Evolutionary conservation across 2,329 filamentous ascomycete species (phyloP), one percentile per base, ranked within the genome.

Genomic region (Colletotrichum viniferum): DNA sequence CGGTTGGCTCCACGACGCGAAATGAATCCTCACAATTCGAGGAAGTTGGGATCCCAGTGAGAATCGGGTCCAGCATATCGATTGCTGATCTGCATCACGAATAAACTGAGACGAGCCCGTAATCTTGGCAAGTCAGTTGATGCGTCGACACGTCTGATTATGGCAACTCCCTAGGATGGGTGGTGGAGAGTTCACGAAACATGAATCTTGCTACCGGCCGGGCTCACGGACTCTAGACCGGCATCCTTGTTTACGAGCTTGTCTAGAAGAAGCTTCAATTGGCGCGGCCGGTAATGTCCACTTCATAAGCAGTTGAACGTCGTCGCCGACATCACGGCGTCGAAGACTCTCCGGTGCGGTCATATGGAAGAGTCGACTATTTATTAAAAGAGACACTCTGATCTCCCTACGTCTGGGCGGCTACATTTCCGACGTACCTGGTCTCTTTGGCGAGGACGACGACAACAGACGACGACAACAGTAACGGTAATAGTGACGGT

Each of bases 121-220:
- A 21, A 8, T 56, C n/a, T 9, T 24, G 21, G 52, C 21, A 24
- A 56, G 21, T 56, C 52, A 56, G 38, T 56, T 14, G 14, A 26
- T 4, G 21, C 52, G 5, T 0, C 7, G 21, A 14, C 7, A 5
- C 0, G 12, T 26, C 3, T 26, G 52, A 7, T 56, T 1, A 4
- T 21, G 21, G 52, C 4, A 8, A 26, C 24, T 56, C 3, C n/a
- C 24, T 5, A 14, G 52, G 21, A 1, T 26, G 24, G 6, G 1
- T 16, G 2, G 21, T 56, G 52, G 10, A 26, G 12, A 14, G 21
- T 7, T 13, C n/a, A 26, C 5, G 6, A 56, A 26, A 26, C 52
- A 26, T 14, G 3, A 56, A n/a, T 5, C 8, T 43, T 43, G 16
- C 16, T 43, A 8, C 4, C 16, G 0, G 38, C 8, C 4, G 1